Evolutionary conservation across 805 yeast genomes (phyloP), one percentile per base, ranked within the genome.

Genomic region (Candida palmyrensis): DNA sequence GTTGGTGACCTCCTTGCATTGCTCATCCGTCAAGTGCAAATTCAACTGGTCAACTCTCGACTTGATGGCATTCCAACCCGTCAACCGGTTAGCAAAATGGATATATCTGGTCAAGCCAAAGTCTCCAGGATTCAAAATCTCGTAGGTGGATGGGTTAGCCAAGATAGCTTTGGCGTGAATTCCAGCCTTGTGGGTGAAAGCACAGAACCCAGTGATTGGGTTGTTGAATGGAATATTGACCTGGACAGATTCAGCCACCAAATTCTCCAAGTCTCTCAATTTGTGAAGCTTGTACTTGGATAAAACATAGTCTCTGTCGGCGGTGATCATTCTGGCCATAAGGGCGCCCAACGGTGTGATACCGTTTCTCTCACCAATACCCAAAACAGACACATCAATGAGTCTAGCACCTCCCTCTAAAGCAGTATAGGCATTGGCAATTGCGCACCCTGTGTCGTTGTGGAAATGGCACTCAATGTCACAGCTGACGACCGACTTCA

Each of bases 51-150:
- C 98, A 41, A 92, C 98, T 66, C 98, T 83, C 27, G 95, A 79
- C 72, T 90, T 90, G 75, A 90, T 90, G 36, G 97, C 97, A 64
- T 90, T 92, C 98, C 98, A 90, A 42, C 98, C 98, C 10, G 98
- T 90, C 55, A 90, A 74, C 57, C 97, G 81, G 75, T 90, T 90
- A 49, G 97, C 97, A 60, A 90, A 92, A 64, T 92, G 98, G 57
- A 90, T 90, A 62, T 90, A 90, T 59, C 98, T 79, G 36, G 95
- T 80, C 57, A 90, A 77, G 58, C 98, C 98, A 54, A 90, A 90
- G 66, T 90, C 98, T 18, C 82, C 68, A 37, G 98, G 98, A 59
- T 83, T 83, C 59, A 90, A 74, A 54, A 90, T 90, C 72, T 90
- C 98, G 62, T 90, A 90, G n/a, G 97, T 92, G 29, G 96, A 87